Evolutionary conservation across 805 yeast species (phyloP).

Genomic region (Cyberlindnera suaveolens): DNA sequence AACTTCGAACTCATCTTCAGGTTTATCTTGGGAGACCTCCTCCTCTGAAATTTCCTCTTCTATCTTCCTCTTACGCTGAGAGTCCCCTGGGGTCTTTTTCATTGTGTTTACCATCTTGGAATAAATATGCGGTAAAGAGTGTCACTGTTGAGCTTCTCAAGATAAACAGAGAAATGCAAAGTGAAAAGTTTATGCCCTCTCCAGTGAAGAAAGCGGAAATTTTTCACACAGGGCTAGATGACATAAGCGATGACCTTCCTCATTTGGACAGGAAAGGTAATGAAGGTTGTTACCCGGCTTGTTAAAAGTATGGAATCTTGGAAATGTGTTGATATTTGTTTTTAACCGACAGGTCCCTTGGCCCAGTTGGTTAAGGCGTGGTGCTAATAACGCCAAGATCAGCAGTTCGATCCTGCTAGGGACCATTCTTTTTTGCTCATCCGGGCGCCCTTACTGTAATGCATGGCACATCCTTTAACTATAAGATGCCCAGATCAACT

Average conservation of each 20-base stretch:
- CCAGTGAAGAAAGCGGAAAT: not conserved
- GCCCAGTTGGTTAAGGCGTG: constrained; percentile 59
- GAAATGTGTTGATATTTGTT: too few species aligned
- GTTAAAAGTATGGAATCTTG: not conserved
- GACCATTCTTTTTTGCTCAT: constrained; percentile 43
- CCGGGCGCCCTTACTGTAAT: too few species aligned
- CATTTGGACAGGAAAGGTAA: not conserved
- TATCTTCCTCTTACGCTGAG: constrained; percentile 17
- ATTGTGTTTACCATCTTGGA: not conserved
- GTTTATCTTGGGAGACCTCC: constrained; percentile 3
- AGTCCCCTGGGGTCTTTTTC: not conserved
- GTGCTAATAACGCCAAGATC: constrained; percentile 56
- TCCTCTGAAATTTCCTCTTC: constrained; percentile 10
- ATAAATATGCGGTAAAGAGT: not conserved
- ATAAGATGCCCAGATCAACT: too few species aligned
- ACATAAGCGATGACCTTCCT: not conserved
- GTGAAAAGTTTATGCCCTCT: not conserved
- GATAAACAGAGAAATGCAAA: not conserved
- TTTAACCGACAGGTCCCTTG: constrained; percentile 37
- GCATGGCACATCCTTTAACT: too few species aligned
- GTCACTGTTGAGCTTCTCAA: not conserved
- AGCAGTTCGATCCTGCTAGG: constrained; percentile 88
- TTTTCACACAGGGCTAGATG: not conserved
- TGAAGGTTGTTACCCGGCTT: not conserved
- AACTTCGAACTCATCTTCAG: constrained; percentile 12